Percentiles rank a stretch among this genome's conserved stretches.
These are phyloP conservation scores for Somion occarium DNA, from an alignment of 1,284 basidiomycete species.

Conservation along the genomic window DNA sequence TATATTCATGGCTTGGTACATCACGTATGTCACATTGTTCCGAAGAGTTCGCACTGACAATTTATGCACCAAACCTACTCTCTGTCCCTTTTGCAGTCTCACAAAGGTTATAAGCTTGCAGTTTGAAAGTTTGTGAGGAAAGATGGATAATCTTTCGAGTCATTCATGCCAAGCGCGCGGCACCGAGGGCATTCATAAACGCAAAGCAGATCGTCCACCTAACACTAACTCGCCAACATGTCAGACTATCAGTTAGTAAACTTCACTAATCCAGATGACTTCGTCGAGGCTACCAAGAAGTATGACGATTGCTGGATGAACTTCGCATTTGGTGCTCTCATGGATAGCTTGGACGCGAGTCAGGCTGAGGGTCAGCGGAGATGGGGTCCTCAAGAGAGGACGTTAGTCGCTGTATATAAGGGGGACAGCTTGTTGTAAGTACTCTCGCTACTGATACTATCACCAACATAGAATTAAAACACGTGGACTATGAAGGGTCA, in stretches of 20 bases:
- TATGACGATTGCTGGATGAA: slow-evolving; percentile 20
- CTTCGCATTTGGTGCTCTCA: slow-evolving; percentile 12
- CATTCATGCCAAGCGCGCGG: too few relatives aligned
- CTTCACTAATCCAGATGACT: slow-evolving; percentile 9
- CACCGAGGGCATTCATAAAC: too few relatives aligned
- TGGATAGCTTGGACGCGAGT: slow-evolving; percentile 10
- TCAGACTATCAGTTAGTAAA: slow-evolving; percentile 10
- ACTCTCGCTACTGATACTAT: neutral
- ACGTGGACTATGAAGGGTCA: slow-evolving; percentile 5
- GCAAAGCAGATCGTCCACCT: too few relatives aligned
- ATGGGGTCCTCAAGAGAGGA: slow-evolving; percentile 1
- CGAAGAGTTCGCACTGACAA: too few relatives aligned
- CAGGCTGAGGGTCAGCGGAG: neutral
- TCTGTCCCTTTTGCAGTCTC: too few relatives aligned
- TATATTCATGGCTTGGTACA: too few relatives aligned
- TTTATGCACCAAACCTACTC: too few relatives aligned
- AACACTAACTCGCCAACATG: neutral
- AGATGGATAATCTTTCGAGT: too few relatives aligned
- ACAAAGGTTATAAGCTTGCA: too few relatives aligned
- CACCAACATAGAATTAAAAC: neutral
- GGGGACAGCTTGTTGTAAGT: slow-evolving; percentile 15
- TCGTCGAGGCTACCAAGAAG: slow-evolving; percentile 9
- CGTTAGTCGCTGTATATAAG: slow-evolving; percentile 12
- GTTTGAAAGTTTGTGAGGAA: too few relatives aligned
- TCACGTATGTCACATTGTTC: too few relatives aligned